phyloP scores from a whole-genome alignment of 306 rosid genomes.

The Vigna unguiculata region DNA sequence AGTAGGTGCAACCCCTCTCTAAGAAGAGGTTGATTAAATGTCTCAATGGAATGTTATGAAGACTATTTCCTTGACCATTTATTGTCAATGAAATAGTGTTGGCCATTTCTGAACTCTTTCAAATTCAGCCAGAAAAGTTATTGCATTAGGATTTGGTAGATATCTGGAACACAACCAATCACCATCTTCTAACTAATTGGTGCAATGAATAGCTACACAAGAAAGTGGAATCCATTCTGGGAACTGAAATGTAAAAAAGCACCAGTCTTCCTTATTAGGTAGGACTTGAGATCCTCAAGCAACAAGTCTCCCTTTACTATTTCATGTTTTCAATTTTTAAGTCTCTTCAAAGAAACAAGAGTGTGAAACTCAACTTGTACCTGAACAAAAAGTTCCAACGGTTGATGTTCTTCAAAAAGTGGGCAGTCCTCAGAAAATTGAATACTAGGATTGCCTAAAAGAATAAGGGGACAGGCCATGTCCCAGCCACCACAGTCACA shows the following conservation, averaged over 20 bases:
- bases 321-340: neutral
- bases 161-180: neutral
- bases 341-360: slow-evolving; percentile 36
- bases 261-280: neutral
- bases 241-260: slow-evolving; percentile 10
- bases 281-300: neutral
- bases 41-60: neutral
- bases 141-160: neutral
- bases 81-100: neutral
- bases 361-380: slow-evolving; percentile 52
- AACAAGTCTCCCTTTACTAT: neutral
- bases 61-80: neutral
- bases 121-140: neutral
- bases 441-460: slow-evolving; percentile 73
- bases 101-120: neutral
- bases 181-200: slow-evolving; percentile 4
- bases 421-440: slow-evolving; percentile 58
- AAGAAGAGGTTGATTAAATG: slow-evolving; percentile 29
- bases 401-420: slow-evolving; percentile 59
- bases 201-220: slow-evolving; percentile 8
- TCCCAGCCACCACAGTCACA: slow-evolving; percentile 99
- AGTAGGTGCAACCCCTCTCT: slow-evolving; percentile 11
- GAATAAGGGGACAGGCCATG: slow-evolving; percentile 89
- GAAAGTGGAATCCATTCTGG: slow-evolving; percentile 10
- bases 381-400: slow-evolving; percentile 79